These are phyloP conservation scores for Polymyxa betae DNA, from an alignment of 208 protist species.

Conservation along the genomic window DNA sequence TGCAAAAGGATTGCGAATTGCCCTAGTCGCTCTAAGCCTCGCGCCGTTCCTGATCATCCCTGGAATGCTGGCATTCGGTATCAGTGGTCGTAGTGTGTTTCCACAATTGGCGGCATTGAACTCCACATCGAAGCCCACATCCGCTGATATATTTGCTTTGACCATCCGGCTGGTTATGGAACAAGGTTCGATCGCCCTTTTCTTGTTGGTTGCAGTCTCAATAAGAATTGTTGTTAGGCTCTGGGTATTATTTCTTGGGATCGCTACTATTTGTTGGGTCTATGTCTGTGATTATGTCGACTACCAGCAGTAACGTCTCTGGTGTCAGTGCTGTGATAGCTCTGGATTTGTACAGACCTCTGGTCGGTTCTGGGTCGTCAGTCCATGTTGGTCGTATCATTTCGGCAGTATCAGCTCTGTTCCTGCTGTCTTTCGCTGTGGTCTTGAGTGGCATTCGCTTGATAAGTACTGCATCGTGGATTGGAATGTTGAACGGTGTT, in stretches of 20 bases:
- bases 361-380: background rate
- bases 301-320: background rate
- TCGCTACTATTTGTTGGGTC: background rate
- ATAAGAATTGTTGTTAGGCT: background rate
- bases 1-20: background rate
- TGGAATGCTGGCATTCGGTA: background rate
- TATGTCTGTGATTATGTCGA: background rate
- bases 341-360: background rate
- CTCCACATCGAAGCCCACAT: background rate
- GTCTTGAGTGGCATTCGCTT: background rate
- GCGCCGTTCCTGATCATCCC: slow-evolving; percentile 7
- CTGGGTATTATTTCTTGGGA: slow-evolving; percentile 12
- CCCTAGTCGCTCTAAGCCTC: background rate
- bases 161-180: background rate
- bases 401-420: background rate
- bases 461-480: background rate
- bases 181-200: background rate
- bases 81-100: background rate
- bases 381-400: background rate
- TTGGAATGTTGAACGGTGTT: background rate
- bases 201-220: too few species aligned
- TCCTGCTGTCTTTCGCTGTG: background rate
- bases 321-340: background rate
- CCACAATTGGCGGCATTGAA: background rate
- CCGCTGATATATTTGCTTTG: background rate